Evolutionary conservation across 208 protist genomes (phyloP).

Genomic region (Crithidia thermophila): DNA sequence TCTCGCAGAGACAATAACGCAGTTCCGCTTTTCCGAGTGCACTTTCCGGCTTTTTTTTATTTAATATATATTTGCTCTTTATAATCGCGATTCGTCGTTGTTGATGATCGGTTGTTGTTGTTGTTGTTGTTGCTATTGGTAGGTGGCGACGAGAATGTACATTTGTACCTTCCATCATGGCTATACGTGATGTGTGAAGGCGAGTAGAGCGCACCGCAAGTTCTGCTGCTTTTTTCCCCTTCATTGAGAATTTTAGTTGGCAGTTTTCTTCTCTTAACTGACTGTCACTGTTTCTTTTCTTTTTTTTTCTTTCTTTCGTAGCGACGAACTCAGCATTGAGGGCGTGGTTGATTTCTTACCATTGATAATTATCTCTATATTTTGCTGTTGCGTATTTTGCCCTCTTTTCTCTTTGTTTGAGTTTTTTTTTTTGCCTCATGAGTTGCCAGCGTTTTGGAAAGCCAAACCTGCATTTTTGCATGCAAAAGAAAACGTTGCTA

Average conservation of each 20-base stretch:
- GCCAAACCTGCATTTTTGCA: no score
- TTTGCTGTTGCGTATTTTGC: not conserved
- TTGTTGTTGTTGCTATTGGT: not conserved
- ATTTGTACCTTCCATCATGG: slow-evolving; percentile 16
- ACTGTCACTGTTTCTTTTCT: slow-evolving; percentile 4
- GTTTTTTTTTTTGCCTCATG: no score
- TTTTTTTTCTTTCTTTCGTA: slow-evolving; percentile 17
- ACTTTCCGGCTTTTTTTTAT: not conserved
- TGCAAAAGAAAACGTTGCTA: no score
- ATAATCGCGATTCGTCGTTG: not conserved
- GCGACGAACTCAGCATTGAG: no score
- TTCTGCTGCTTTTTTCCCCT: not conserved
- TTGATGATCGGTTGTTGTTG: not conserved
- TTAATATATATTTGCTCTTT: slow-evolving; percentile 13
- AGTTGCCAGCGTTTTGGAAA: no score
- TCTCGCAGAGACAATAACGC: not conserved
- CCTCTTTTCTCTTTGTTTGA: no score
- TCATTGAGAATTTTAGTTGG: not conserved
- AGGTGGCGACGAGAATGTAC: not conserved
- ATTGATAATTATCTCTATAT: no score
- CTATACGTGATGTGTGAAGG: slow-evolving; percentile 19
- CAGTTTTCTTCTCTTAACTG: not conserved
- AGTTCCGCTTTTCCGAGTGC: not conserved
- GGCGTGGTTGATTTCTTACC: no score
- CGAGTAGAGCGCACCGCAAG: slow-evolving; percentile 1